These are phyloP conservation scores for Coemansia pectinata DNA, from an alignment of 192 early-diverging fungal genomes.

Conservation along the genomic window DNA sequence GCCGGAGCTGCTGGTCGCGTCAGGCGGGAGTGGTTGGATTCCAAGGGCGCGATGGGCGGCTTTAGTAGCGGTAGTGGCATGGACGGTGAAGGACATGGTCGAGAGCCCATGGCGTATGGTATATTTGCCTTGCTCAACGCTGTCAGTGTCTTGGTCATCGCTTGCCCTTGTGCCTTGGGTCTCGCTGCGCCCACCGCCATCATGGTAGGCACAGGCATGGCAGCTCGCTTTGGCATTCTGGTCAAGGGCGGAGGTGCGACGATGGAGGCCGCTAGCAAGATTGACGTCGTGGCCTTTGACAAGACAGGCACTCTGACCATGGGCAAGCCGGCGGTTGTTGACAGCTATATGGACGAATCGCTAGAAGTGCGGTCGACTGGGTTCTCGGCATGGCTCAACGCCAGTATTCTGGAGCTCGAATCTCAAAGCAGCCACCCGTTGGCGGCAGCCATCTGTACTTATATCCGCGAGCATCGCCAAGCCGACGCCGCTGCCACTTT, in stretches of 20 bases:
- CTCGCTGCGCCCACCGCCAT: conserved; percentile 96
- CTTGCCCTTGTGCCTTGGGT: conserved; percentile 96
- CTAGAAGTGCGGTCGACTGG: conserved; percentile 30
- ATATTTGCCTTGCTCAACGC: conserved; percentile 70
- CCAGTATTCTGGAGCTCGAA: conserved; percentile 73
- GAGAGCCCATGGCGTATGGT: conserved; percentile 45
- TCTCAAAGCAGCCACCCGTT: conserved; percentile 85
- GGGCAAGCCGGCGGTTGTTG: conserved; percentile 67
- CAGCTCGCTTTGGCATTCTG: conserved; percentile 88
- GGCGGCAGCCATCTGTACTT: conserved; percentile 66
- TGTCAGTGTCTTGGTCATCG: conserved; percentile 91
- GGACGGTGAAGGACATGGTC: conserved; percentile 5
- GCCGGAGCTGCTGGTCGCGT: conserved; percentile 41
- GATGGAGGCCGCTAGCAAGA: conserved; percentile 76
- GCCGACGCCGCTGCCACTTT: conserved; percentile 7
- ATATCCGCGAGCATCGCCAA: conserved; percentile 52
- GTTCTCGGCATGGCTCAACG: conserved; percentile 46
- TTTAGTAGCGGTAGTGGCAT: conserved; percentile 7
- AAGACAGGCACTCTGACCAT: conserved; percentile 96
- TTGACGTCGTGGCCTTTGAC: conserved; percentile 93
- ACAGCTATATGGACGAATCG: conserved; percentile 18
- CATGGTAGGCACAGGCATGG: conserved; percentile 97
- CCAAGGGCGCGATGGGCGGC: conserved; percentile 52
- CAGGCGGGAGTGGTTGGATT: conserved; percentile 29
- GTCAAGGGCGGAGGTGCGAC: conserved; percentile 91